Percentiles rank a stretch among this genome's conserved stretches.
phyloP scores from a whole-genome alignment of 495 filamentous ascomycete genomes.

The Hypoxylon intermedium region DNA sequence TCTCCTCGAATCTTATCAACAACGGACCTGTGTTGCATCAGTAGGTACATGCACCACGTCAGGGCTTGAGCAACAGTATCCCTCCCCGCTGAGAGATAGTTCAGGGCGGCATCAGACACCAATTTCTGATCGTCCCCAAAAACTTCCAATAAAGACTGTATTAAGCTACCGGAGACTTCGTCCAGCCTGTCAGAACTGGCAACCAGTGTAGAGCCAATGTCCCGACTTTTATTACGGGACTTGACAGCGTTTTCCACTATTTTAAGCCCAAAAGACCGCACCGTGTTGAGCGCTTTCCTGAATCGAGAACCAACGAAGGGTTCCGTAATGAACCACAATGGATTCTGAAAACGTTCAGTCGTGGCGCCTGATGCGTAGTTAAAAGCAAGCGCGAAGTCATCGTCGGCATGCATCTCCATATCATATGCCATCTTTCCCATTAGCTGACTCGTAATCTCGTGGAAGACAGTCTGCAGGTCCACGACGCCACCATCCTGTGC shows the following conservation, averaged over 20 bases:
- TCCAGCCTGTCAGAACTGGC: slow-evolving; percentile 44
- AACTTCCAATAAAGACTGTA: slow-evolving; percentile 62
- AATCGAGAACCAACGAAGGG: slow-evolving; percentile 55
- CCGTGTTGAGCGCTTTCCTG: slow-evolving; percentile 51
- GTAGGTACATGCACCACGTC: slow-evolving; percentile 65
- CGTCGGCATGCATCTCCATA: slow-evolving; percentile 65
- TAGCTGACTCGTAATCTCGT: slow-evolving; percentile 65
- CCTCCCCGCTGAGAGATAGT: slow-evolving; percentile 65
- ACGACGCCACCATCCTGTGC: slow-evolving; percentile 38
- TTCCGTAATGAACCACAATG: slow-evolving; percentile 64
- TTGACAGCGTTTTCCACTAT: slow-evolving; percentile 60
- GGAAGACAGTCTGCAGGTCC: slow-evolving; percentile 63
- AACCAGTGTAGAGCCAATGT: not conserved
- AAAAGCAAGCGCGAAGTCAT: slow-evolving; percentile 63
- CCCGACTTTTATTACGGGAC: slow-evolving; percentile 24
- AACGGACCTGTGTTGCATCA: slow-evolving; percentile 56
- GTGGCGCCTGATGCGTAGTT: slow-evolving; percentile 65
- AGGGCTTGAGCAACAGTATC: slow-evolving; percentile 68
- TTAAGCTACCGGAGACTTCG: slow-evolving; percentile 59
- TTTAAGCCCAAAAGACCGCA: slow-evolving; percentile 57
- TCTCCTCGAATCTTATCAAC: slow-evolving; percentile 53
- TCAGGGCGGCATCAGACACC: slow-evolving; percentile 66
- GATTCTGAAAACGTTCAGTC: slow-evolving; percentile 67
- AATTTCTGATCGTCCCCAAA: slow-evolving; percentile 54
- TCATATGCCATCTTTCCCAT: slow-evolving; percentile 70